Conservation (phyloP, 2,329 filamentous ascomycete genomes). For the Raffaelea ambrosiae region DNA sequence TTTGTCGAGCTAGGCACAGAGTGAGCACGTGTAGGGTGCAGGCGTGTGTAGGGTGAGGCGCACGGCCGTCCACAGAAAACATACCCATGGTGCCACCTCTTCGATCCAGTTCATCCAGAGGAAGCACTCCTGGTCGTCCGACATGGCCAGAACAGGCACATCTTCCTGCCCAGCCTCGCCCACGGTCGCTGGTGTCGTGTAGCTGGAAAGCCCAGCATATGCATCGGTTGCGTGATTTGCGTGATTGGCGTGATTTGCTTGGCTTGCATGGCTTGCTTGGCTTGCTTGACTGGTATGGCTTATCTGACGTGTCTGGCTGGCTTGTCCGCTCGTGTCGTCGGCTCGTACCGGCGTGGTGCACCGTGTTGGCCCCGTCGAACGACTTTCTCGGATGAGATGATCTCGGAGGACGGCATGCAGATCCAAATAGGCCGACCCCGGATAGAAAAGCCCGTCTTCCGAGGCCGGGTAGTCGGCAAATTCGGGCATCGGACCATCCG, state of each 20-base stretch:
- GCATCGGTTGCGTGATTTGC: too few species aligned
- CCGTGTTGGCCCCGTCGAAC: not conserved
- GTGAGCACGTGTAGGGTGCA: too few species aligned
- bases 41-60: too few species aligned
- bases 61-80: too few species aligned
- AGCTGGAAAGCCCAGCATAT: too few species aligned
- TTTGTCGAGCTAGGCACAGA: conserved; percentile 40
- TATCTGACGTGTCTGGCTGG: too few species aligned
- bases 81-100: not conserved
- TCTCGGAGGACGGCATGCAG: not conserved
- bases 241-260: too few species aligned
- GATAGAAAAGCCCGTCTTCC: not conserved
- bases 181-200: too few species aligned
- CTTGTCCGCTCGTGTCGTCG: too few species aligned
- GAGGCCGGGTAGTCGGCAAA: not conserved
- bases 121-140: not conserved
- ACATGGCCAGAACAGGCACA: not conserved
- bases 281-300: too few species aligned
- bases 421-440: not conserved
- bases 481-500: not conserved
- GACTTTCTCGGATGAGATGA: not conserved
- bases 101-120: not conserved
- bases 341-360: not conserved
- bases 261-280: too few species aligned
- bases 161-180: not conserved